Conservation (phyloP, 108 stramenopile genomes). For the Heterococcus sp. region DNA sequence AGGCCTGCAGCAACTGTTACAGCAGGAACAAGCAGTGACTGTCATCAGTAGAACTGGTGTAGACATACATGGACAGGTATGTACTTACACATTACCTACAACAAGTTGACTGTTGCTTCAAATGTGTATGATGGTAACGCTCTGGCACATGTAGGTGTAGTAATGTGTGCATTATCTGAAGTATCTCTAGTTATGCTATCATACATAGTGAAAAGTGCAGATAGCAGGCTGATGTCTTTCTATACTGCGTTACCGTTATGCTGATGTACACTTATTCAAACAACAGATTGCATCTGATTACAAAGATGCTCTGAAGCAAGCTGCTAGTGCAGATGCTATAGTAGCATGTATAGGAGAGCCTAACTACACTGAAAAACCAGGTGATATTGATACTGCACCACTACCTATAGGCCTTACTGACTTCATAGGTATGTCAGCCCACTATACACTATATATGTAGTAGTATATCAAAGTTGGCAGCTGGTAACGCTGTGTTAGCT, state of each 20-base stretch:
- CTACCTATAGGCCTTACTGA: constrained; percentile 66
- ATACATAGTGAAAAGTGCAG: no score
- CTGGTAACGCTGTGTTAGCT: no score
- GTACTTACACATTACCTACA: no score
- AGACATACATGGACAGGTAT: constrained; percentile 27
- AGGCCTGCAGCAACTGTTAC: constrained; percentile 42
- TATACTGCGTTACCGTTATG: neutral
- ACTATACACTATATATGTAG: no score
- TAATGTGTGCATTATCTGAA: no score
- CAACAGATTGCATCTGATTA: neutral
- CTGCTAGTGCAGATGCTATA: constrained; percentile 52
- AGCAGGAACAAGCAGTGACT: constrained; percentile 26
- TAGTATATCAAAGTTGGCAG: no score
- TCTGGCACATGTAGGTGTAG: no score
- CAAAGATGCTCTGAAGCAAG: neutral
- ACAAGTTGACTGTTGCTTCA: no score
- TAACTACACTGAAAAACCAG: constrained; percentile 76
- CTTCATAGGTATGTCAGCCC: constrained; percentile 53
- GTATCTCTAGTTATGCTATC: no score
- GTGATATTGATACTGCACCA: constrained; percentile 64
- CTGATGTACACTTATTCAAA: neutral
- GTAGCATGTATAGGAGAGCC: constrained; percentile 75
- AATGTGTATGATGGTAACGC: no score
- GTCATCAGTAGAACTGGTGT: constrained; percentile 59
- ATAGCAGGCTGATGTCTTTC: neutral